phyloP scores from a whole-genome alignment of 345 rosid genomes.

The Lenwebbia sp. region DNA sequence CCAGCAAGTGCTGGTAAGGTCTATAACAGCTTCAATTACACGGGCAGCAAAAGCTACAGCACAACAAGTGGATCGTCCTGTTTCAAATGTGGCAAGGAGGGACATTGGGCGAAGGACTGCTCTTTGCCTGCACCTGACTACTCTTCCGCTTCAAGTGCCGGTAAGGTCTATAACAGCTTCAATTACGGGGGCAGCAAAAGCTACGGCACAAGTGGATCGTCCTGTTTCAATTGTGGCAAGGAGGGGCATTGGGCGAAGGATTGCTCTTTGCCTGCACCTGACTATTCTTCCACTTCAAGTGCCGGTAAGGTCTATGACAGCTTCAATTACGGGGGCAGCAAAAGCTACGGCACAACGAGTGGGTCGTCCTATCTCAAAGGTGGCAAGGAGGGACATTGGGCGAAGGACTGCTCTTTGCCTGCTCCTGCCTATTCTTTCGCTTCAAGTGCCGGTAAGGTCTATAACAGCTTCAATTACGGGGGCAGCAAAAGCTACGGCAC shows the following conservation, averaged over 20 bases:
- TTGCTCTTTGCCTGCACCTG: constrained; percentile 15
- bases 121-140: constrained; percentile 4
- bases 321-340: neutral
- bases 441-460: constrained; percentile 1
- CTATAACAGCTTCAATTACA: neutral
- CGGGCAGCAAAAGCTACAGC: constrained; percentile 3
- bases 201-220: constrained; percentile 11
- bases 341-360: constrained; percentile 10
- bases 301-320: neutral
- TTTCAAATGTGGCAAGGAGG: constrained; percentile 35
- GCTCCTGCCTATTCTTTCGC: neutral
- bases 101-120: constrained; percentile 49
- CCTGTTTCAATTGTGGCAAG: constrained; percentile 39
- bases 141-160: neutral
- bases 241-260: constrained; percentile 45
- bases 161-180: neutral
- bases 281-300: constrained; percentile 2
- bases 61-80: constrained; percentile 26
- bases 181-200: constrained; percentile 1
- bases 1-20: constrained; percentile 3
- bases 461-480: neutral
- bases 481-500: constrained; percentile 3
- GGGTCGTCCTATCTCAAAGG: constrained; percentile 32
- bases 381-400: constrained; percentile 44
- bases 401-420: constrained; percentile 28